Evolutionary conservation across 352 stramenopile genomes (phyloP).

Genomic region (Aphanomyces stellatus): DNA sequence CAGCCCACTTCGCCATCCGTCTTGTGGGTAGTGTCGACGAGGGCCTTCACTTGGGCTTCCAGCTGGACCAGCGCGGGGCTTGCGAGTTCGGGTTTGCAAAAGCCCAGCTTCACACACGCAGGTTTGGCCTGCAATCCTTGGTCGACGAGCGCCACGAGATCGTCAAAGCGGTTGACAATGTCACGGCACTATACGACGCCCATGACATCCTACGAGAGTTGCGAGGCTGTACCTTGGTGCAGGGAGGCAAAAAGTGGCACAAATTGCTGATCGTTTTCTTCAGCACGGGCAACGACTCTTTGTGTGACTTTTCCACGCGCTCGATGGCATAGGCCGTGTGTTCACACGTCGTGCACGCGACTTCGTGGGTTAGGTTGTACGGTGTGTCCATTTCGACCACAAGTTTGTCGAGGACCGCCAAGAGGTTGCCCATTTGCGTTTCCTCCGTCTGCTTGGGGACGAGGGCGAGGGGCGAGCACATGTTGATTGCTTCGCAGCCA

Average conservation of each 20-base stretch:
- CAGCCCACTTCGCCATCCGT: constrained; percentile 38
- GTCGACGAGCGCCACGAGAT: constrained; percentile 1
- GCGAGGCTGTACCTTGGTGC: neutral
- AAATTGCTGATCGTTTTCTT: constrained; percentile 5
- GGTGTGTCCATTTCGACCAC: neutral
- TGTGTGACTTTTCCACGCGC: neutral
- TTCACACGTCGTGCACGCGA: neutral
- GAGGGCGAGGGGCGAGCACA: constrained; percentile 27
- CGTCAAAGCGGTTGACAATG: constrained; percentile 7
- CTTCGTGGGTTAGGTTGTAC: neutral
- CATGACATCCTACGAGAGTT: neutral
- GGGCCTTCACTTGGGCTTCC: constrained; percentile 18
- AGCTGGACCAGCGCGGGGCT: neutral
- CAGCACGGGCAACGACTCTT: constrained; percentile 6
- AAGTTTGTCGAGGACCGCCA: constrained; percentile 4
- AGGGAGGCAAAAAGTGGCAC: constrained; percentile 13
- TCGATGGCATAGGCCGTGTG: constrained; percentile 1
- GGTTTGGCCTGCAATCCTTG: neutral
- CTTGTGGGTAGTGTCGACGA: constrained; percentile 29
- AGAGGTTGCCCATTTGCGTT: neutral
- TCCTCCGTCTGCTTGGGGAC: neutral
- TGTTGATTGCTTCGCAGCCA: constrained; percentile 42
- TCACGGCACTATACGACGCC: constrained; percentile 1
- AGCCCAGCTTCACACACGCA: neutral
- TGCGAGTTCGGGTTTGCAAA: neutral